phyloP scores from a whole-genome alignment of 2,329 filamentous ascomycete species.

The Fusarium sp. region DNA sequence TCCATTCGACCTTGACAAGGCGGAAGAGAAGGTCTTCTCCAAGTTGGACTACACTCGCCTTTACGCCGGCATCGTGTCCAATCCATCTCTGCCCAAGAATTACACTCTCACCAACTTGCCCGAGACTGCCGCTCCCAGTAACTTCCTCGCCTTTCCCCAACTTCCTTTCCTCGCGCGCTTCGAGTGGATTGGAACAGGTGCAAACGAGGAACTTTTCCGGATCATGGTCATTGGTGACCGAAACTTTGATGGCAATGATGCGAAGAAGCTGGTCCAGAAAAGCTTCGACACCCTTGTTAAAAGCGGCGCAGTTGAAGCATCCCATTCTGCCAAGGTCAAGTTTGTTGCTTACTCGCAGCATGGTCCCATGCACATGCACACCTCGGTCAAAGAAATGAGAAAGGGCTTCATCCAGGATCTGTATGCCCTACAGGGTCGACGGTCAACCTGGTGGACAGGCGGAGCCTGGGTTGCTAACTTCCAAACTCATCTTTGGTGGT shows the following conservation, averaged over 20 bases:
- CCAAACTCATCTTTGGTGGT: slow-evolving; percentile 50
- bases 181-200: slow-evolving; percentile 45
- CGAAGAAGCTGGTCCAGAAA: slow-evolving; percentile 42
- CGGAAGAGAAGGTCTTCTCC: slow-evolving; percentile 48
- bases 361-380: slow-evolving; percentile 51
- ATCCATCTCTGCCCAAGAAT: slow-evolving; percentile 41
- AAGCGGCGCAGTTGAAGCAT: slow-evolving; percentile 38
- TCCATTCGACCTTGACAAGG: slow-evolving; percentile 47
- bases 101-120: slow-evolving; percentile 39
- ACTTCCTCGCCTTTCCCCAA: slow-evolving; percentile 35
- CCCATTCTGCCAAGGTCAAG: slow-evolving; percentile 39
- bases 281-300: slow-evolving; percentile 46
- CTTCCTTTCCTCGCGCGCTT: slow-evolving; percentile 40
- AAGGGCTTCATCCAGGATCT: slow-evolving; percentile 56
- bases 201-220: slow-evolving; percentile 44
- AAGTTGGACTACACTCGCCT: slow-evolving; percentile 50
- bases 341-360: slow-evolving; percentile 52
- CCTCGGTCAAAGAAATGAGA: slow-evolving; percentile 49
- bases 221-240: slow-evolving; percentile 45
- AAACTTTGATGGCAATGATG: slow-evolving; percentile 28
- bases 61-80: slow-evolving; percentile 47
- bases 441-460: slow-evolving; percentile 59
- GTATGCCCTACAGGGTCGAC: slow-evolving; percentile 56
- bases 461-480: slow-evolving; percentile 51
- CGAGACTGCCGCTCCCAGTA: slow-evolving; percentile 26